Percentiles rank a stretch among this genome's conserved stretches.
phyloP scores from a whole-genome alignment of 225 moss, liverwort and hornwort genomes.

The Sphagnum tenellum region DNA sequence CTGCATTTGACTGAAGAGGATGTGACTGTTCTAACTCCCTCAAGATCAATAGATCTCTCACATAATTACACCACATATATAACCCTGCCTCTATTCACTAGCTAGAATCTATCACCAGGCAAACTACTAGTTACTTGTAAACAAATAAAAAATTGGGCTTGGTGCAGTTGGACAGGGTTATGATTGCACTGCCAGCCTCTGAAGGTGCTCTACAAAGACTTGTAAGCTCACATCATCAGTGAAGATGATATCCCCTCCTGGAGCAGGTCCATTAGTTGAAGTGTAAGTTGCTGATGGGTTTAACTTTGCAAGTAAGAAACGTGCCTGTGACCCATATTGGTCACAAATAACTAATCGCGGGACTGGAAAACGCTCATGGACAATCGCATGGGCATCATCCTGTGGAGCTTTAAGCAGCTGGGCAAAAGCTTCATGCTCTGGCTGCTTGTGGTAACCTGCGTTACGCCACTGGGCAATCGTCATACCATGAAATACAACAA shows the following conservation, averaged over 20 bases:
- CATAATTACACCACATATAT: too few relatives aligned
- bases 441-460: constrained; percentile 84
- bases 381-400: constrained; percentile 63
- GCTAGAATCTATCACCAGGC: constrained; percentile 20
- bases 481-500: constrained; percentile 94
- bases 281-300: constrained; percentile 97
- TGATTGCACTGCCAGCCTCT: constrained; percentile 87
- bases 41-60: too few relatives aligned
- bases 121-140: constrained; percentile 18
- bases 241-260: constrained; percentile 96
- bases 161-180: constrained; percentile 12
- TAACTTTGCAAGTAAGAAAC: constrained; percentile 89
- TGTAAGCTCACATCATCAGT: constrained; percentile 99
- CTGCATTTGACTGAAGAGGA: too few relatives aligned
- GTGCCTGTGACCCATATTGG: constrained; percentile 97
- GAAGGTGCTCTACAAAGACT: constrained; percentile 94
- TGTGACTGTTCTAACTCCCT: too few relatives aligned
- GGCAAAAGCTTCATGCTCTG: constrained; percentile 90
- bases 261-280: constrained; percentile 90
- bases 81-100: constrained; percentile 18
- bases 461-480: constrained; percentile 94
- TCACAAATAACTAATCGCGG: constrained; percentile 94
- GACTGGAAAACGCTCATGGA: constrained; percentile 84
- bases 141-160: constrained; percentile 24
- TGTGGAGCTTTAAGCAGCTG: constrained; percentile 73